These are phyloP conservation scores for Phytophthora brassicae DNA, from an alignment of 352 stramenopile species.

Conservation along the genomic window DNA sequence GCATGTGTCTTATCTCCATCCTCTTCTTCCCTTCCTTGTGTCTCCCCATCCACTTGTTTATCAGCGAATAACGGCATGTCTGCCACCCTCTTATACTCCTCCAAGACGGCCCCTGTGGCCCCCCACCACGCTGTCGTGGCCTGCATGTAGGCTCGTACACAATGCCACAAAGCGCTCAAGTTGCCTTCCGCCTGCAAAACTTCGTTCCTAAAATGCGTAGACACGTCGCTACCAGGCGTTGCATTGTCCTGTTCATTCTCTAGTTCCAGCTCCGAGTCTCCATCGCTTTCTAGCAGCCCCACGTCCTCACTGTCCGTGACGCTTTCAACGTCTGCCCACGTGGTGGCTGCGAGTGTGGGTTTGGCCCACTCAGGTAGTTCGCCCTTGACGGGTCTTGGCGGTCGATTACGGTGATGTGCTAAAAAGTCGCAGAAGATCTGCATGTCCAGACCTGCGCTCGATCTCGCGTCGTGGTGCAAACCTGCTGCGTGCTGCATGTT, in stretches of 20 bases:
- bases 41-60: slow-evolving; percentile 3
- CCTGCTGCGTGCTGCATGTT: slow-evolving; percentile 47
- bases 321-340: slow-evolving; percentile 62
- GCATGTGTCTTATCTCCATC: slow-evolving; percentile 17
- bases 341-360: slow-evolving; percentile 24
- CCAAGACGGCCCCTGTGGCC: slow-evolving; percentile 47
- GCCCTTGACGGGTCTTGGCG: slow-evolving; percentile 44
- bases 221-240: slow-evolving; percentile 16
- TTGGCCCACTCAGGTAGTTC: slow-evolving; percentile 62
- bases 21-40: slow-evolving; percentile 1
- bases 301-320: slow-evolving; percentile 68
- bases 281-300: slow-evolving; percentile 35
- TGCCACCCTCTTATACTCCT: slow-evolving; percentile 66
- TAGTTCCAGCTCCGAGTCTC: slow-evolving; percentile 20
- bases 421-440: slow-evolving; percentile 86
- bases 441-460: slow-evolving; percentile 71
- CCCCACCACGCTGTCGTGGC: slow-evolving; percentile 67
- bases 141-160: slow-evolving; percentile 59
- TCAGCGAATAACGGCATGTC: slow-evolving; percentile 53
- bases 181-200: slow-evolving; percentile 73
- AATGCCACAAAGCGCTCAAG: slow-evolving; percentile 75
- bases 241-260: slow-evolving; percentile 15
- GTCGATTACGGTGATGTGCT: slow-evolving; percentile 61
- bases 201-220: slow-evolving; percentile 69
- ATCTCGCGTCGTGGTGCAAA: slow-evolving; percentile 62